Percentiles rank a stretch among this genome's conserved stretches.
phyloP scores from a whole-genome alignment of 345 rosid genomes.

The Populus euphratica region DNA sequence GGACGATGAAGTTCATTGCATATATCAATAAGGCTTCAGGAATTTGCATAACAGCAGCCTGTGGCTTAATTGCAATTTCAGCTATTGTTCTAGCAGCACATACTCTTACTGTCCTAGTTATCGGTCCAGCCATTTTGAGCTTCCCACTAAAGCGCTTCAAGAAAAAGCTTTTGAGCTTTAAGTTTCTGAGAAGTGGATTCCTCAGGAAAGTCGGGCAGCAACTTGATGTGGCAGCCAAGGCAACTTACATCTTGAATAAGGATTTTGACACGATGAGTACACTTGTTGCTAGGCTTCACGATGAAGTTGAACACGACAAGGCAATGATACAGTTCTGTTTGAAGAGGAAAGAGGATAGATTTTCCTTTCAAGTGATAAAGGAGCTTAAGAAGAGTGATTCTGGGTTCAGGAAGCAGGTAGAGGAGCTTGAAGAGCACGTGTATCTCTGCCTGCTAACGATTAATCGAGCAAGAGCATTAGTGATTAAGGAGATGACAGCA shows the following conservation, averaged over 20 bases:
- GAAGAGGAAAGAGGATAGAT: constrained; percentile 27
- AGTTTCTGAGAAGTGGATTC: constrained; percentile 18
- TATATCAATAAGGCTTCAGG: constrained; percentile 26
- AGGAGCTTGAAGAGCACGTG: constrained; percentile 46
- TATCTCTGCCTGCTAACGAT: constrained; percentile 42
- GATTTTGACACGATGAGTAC: constrained; percentile 48
- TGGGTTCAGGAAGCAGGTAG: constrained; percentile 35
- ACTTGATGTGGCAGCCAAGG: constrained; percentile 41
- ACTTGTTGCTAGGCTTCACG: constrained; percentile 40
- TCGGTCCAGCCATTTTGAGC: constrained; percentile 34
- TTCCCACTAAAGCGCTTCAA: constrained; percentile 24
- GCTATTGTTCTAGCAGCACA: constrained; percentile 37
- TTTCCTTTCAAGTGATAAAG: constrained; percentile 27
- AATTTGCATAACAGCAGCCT: constrained; percentile 32
- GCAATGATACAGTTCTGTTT: constrained; percentile 33
- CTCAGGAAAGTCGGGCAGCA: constrained; percentile 30
- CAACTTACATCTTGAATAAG: constrained; percentile 39
- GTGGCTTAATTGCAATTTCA: constrained; percentile 27
- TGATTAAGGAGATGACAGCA: constrained; percentile 27
- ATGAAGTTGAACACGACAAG: constrained; percentile 45
- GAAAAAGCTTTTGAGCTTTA: constrained; percentile 19
- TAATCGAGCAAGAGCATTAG: constrained; percentile 40
- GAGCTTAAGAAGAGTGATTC: constrained; percentile 34
- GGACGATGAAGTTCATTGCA: constrained; percentile 29
- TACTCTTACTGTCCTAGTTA: constrained; percentile 23